These are phyloP conservation scores for Penicillium crystallinum DNA, from an alignment of 495 filamentous ascomycete genomes.

Conservation along the genomic window DNA sequence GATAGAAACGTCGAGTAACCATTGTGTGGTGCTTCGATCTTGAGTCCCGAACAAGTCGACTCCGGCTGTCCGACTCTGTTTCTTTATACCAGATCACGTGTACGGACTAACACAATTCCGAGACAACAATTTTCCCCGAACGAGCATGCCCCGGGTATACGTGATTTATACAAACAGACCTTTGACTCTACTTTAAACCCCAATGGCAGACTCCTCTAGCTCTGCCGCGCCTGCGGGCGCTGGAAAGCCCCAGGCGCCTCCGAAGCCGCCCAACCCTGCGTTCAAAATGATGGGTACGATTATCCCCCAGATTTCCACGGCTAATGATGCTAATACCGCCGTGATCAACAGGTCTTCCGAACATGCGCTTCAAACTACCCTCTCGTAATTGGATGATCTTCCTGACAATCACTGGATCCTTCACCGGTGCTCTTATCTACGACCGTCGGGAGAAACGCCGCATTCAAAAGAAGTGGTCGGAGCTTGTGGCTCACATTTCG, in stretches of 20 bases:
- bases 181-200: background rate
- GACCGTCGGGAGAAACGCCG: constrained; percentile 84
- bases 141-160: constrained; percentile 1
- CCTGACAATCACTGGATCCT: constrained; percentile 67
- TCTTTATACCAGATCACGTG: background rate
- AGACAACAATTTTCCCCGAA: constrained; percentile 18
- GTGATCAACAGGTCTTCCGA: constrained; percentile 57
- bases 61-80: background rate
- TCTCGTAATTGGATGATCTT: constrained; percentile 99
- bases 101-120: background rate
- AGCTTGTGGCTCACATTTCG: constrained; percentile 79
- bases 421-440: constrained; percentile 74
- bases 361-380: constrained; percentile 75
- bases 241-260: constrained; percentile 33
- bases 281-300: constrained; percentile 67
- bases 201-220: constrained; percentile 37
- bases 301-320: background rate
- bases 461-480: constrained; percentile 78
- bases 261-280: constrained; percentile 57
- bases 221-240: constrained; percentile 27
- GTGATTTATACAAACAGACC: background rate
- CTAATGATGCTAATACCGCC: constrained; percentile 9
- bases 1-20: too few relatives aligned
- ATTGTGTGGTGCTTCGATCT: background rate
- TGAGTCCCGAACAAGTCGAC: background rate